A percentile compares a stretch with the other conserved stretches of the same genome.
These are phyloP conservation scores for Allium fistulosum DNA, from an alignment of 106 monocot genomes.

Conservation along the genomic window DNA sequence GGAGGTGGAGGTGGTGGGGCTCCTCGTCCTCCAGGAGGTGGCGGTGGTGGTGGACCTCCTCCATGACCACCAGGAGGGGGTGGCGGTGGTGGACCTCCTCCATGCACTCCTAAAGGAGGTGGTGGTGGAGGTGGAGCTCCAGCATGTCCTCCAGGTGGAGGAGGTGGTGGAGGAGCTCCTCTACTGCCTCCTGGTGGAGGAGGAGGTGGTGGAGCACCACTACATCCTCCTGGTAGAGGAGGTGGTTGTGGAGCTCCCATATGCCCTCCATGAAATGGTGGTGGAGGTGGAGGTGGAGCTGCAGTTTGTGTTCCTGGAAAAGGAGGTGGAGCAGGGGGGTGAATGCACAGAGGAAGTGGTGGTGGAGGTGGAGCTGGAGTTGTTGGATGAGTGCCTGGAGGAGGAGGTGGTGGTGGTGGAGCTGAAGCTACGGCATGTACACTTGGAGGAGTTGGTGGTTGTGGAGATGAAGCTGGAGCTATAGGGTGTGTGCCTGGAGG, in stretches of 20 bases:
- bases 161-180: constrained; percentile 18
- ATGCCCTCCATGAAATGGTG: constrained; percentile 30
- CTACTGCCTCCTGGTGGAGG: constrained; percentile 11
- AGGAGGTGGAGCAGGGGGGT: constrained; percentile 2
- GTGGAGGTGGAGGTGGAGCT: constrained; percentile 5
- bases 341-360: not conserved
- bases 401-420: constrained; percentile 10
- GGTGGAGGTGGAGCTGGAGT: constrained; percentile 20
- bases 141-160: constrained; percentile 11
- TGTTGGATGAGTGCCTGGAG: constrained; percentile 15
- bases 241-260: constrained; percentile 23
- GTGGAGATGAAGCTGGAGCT: not conserved
- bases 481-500: not conserved
- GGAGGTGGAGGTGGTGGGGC: constrained; percentile 31
- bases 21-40: constrained; percentile 22
- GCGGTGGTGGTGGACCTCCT: constrained; percentile 29
- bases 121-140: constrained; percentile 37
- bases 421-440: constrained; percentile 7
- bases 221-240: constrained; percentile 8
- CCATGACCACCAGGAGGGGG: constrained; percentile 12
- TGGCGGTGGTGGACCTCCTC: constrained; percentile 19
- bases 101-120: constrained; percentile 14
- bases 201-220: constrained; percentile 28
- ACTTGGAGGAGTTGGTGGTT: not conserved
- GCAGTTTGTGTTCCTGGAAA: too few relatives aligned